These are phyloP conservation scores for Phanerodontia chrysosporium DNA, from an alignment of 768 basidiomycete species.

Conservation along the genomic window DNA sequence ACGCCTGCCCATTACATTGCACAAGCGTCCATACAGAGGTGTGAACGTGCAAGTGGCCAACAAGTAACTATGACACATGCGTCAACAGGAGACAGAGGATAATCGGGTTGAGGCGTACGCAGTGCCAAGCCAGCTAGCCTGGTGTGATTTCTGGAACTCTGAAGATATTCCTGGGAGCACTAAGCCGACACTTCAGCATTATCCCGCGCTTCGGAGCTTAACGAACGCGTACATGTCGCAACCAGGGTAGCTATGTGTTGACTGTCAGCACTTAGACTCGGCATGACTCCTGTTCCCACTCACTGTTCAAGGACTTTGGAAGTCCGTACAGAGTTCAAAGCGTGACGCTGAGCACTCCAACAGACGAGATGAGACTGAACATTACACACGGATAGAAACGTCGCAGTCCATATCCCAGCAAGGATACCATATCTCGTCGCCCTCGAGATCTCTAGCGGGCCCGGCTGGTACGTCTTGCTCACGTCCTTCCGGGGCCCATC, in stretches of 20 bases:
- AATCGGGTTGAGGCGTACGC: conserved; percentile 37
- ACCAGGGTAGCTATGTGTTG: conserved; percentile 59
- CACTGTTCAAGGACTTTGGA: conserved; percentile 48
- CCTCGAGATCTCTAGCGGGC: conserved; percentile 58
- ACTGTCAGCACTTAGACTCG: conserved; percentile 6
- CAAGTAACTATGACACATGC: conserved; percentile 49
- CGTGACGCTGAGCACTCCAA: background rate
- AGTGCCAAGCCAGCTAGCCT: conserved; percentile 82
- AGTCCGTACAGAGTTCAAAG: background rate
- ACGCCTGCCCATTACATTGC: conserved; percentile 68
- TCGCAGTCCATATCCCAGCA: conserved; percentile 69
- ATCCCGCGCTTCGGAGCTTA: too few relatives aligned
- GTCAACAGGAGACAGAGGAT: background rate
- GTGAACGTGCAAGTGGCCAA: conserved; percentile 81
- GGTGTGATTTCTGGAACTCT: conserved; percentile 71
- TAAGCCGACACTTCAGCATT: conserved; percentile 23
- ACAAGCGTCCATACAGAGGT: conserved; percentile 78
- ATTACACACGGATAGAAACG: conserved; percentile 64
- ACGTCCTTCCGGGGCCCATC: background rate
- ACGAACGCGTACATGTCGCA: conserved; percentile 67
- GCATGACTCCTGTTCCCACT: conserved; percentile 19
- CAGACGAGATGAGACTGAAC: background rate
- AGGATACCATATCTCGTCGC: conserved; percentile 63
- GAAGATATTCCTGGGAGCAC: conserved; percentile 79
- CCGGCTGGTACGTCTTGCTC: conserved; percentile 21